Evolutionary conservation across 495 filamentous ascomycete genomes (phyloP).

Genomic region (Aspergillus haitiensis): DNA sequence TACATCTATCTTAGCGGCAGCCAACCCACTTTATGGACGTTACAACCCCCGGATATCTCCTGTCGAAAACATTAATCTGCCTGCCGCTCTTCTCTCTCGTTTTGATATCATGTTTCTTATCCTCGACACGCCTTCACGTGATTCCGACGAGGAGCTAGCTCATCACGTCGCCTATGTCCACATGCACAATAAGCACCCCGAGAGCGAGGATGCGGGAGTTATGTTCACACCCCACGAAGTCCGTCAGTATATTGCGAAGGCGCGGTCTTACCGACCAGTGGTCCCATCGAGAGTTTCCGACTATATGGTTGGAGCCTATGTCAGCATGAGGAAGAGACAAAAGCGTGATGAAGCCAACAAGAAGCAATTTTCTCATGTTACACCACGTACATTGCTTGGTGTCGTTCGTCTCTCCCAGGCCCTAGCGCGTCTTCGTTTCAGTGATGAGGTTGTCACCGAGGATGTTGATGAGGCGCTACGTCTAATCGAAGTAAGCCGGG

Average conservation of each 20-base stretch:
- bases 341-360: conserved; percentile 84
- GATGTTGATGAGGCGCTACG: conserved; percentile 95
- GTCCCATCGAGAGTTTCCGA: conserved; percentile 83
- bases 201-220: conserved; percentile 62
- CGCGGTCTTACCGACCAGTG: conserved; percentile 80
- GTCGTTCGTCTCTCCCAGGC: conserved; percentile 92
- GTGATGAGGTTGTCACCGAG: conserved; percentile 76
- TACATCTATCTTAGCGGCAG: conserved; percentile 95
- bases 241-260: conserved; percentile 91
- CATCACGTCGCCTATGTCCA: conserved; percentile 95
- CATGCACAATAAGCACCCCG: conserved; percentile 94
- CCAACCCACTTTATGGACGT: conserved; percentile 94
- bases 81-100: conserved; percentile 89
- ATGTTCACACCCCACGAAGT: conserved; percentile 90
- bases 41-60: conserved; percentile 97
- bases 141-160: conserved; percentile 89
- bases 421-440: conserved; percentile 89
- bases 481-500: conserved; percentile 87
- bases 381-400: conserved; percentile 88
- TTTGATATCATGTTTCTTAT: conserved; percentile 98
- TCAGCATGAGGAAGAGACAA: conserved; percentile 82
- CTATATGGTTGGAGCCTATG: conserved; percentile 96
- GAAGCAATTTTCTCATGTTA: conserved; percentile 89
- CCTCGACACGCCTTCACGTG: conserved; percentile 85
- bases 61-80: conserved; percentile 98